These are phyloP conservation scores for Pythium pyrilobum DNA, from an alignment of 352 stramenopile genomes.

Conservation along the genomic window DNA sequence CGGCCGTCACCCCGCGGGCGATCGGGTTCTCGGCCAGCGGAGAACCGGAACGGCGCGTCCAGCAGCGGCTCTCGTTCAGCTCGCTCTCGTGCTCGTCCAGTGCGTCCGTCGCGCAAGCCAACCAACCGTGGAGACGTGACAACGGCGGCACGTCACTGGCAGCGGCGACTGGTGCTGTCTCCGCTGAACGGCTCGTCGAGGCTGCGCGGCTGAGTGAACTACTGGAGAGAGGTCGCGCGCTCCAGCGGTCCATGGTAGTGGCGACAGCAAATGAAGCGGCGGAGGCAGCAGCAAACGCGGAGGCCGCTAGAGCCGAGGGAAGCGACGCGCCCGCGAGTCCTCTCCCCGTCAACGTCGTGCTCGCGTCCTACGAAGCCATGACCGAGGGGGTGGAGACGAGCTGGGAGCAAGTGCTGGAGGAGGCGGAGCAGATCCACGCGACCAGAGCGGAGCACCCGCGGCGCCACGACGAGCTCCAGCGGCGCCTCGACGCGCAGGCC, in stretches of 20 bases:
- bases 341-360: background rate
- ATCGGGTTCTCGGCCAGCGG: background rate
- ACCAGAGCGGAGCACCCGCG: background rate
- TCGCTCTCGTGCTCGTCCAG: conserved; percentile 16
- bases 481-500: background rate
- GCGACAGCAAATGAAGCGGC: conserved; percentile 4
- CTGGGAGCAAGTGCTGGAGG: conserved; percentile 14
- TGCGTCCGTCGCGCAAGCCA: background rate
- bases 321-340: background rate
- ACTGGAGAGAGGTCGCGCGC: conserved; percentile 19
- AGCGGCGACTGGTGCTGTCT: background rate
- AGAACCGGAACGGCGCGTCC: conserved; percentile 6
- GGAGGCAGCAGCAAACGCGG: background rate
- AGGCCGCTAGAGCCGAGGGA: background rate
- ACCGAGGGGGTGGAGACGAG: conserved; percentile 14
- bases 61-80: conserved; percentile 23
- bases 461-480: background rate
- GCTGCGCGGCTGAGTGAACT: conserved; percentile 6
- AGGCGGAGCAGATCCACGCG: conserved; percentile 3
- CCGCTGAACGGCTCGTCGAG: background rate
- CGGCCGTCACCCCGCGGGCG: background rate
- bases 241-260: conserved; percentile 19
- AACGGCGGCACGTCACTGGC: too few species aligned
- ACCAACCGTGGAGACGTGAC: background rate
- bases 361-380: conserved; percentile 19